Percentiles rank a stretch among this genome's conserved stretches.
Conservation (phyloP, 495 filamentous ascomycete genomes). For the Podospora appendiculata region DNA sequence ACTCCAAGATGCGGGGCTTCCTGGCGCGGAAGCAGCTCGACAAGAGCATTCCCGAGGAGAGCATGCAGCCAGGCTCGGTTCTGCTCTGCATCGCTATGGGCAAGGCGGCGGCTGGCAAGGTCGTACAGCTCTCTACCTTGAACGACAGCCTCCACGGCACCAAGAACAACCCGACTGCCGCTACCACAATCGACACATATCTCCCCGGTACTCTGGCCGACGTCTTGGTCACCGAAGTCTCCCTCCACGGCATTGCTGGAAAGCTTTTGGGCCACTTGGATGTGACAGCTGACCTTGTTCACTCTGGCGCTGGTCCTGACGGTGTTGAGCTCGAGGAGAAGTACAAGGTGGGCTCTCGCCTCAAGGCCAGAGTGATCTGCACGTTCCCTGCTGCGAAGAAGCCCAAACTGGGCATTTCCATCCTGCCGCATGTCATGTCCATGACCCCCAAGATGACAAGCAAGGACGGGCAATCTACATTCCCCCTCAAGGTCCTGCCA, state of each 20-base stretch:
- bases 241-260: conserved; percentile 50
- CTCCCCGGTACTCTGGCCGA: conserved; percentile 85
- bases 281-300: conserved; percentile 80
- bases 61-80: conserved; percentile 57
- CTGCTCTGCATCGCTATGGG: conserved; percentile 76
- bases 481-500: conserved; percentile 50
- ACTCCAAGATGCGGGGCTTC: conserved; percentile 65
- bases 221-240: conserved; percentile 70
- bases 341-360: conserved; percentile 71
- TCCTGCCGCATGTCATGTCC: conserved; percentile 73
- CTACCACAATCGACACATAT: conserved; percentile 83
- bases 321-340: conserved; percentile 61
- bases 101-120: conserved; percentile 66
- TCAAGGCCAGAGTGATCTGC: conserved; percentile 79
- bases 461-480: conserved; percentile 16
- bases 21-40: conserved; percentile 81
- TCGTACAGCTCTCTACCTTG: conserved; percentile 79
- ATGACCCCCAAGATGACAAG: conserved; percentile 44
- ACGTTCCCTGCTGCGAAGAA: conserved; percentile 71
- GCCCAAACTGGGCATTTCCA: conserved; percentile 76
- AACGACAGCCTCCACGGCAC: conserved; percentile 60
- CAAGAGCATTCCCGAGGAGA: conserved; percentile 56
- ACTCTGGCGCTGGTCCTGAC: conserved; percentile 63
- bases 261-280: conserved; percentile 91
- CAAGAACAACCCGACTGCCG: conserved; percentile 57